Evolutionary conservation across 2,329 filamentous ascomycete genomes (phyloP), one percentile per base, ranked within the genome.

Genomic region (Ascocoryne sarcoides): DNA sequence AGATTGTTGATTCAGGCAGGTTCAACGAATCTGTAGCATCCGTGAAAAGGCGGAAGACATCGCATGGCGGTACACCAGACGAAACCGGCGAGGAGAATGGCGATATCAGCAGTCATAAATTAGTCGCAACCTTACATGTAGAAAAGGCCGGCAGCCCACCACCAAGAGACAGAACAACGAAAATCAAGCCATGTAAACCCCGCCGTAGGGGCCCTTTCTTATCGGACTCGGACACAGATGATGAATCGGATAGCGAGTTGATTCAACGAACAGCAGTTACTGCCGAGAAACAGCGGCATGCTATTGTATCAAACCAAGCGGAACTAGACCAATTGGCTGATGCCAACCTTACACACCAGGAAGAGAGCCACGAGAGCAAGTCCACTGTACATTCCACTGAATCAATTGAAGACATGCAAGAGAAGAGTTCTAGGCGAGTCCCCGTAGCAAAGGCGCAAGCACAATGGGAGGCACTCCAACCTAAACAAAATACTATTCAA

Each of bases 181-280:
- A 58, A 42, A 57, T 42, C 5, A 53, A 55, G 16, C 16, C 40
- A 18, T 59, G 51, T 43, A 52, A 48, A 37, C 39, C 44, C 28
- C 50, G 50, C 46, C 53, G 59, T 43, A 68, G 60, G 42, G 78
- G 76, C 0, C 82, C 82, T 0, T 89, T 89, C 51, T 56, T 88
- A 30, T 74, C 83, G 42, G 82, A 87, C 45, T 86, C 82, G 0
- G 75, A 79, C 36, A 72, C 68, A 37, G 76, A 73, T 34, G 62
- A 63, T 14, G 65, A 67, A 16, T 17, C 39, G 10, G 42, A 48
- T 4, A 44, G 41, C 37, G 33, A 32, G 5, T n/a, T 32, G 16
- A 12, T 46, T 18, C 51, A 52, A 39, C 16, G 32, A 17, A 34
- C 7, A 32, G 50, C 49, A 31, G 19, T 52, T 12, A 12, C 37